Evolutionary conservation across 1,139 yeast genomes (phyloP).

Genomic region (Magnusiomyces ingens): DNA sequence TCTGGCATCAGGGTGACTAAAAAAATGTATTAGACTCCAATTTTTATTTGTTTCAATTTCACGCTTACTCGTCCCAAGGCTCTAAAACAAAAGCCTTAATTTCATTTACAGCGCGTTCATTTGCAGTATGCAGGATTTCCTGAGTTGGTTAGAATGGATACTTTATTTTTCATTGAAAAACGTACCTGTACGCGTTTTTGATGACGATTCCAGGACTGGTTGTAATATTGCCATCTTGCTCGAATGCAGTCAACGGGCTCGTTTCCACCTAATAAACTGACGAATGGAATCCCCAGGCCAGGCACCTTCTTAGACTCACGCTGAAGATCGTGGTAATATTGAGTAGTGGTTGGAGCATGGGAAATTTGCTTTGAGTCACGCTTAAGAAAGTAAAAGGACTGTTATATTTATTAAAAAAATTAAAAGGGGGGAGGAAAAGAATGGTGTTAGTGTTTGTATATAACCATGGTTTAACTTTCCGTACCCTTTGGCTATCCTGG

Average conservation of each 20-base stretch:
- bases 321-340: constrained; percentile 13
- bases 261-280: constrained; percentile 34
- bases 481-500: constrained; percentile 14
- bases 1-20: constrained; percentile 20
- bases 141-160: not conserved
- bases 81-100: constrained; percentile 21
- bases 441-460: not conserved
- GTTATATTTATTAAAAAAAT: not conserved
- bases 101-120: constrained; percentile 22
- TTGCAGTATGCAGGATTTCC: constrained; percentile 21
- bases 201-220: constrained; percentile 26
- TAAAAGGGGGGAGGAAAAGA: not conserved
- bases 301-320: constrained; percentile 14
- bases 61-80: constrained; percentile 21
- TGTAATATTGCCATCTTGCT: constrained; percentile 35
- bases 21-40: not conserved
- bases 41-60: not conserved
- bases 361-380: constrained; percentile 8
- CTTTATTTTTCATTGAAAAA: not conserved
- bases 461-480: not conserved
- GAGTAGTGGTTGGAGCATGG: constrained; percentile 4
- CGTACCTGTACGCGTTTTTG: constrained; percentile 20
- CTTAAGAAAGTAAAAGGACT: constrained; percentile 15
- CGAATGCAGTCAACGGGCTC: constrained; percentile 30
- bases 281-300: constrained; percentile 31